Evolutionary conservation across 345 rosid species (phyloP).

Genomic region (Laguncularia racemosa): DNA sequence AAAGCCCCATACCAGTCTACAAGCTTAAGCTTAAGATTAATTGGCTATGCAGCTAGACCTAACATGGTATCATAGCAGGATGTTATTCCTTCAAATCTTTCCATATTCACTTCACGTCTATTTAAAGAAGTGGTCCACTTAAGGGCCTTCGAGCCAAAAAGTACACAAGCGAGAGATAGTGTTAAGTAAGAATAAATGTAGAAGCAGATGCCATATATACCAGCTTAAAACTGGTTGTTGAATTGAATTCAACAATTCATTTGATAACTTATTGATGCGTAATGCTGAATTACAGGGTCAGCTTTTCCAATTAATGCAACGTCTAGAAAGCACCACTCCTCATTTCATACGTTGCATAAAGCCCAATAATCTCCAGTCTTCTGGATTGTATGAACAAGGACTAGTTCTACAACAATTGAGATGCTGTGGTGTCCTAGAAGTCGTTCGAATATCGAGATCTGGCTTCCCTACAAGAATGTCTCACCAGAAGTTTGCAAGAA

Average conservation of each 20-base stretch:
- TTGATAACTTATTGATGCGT: background rate
- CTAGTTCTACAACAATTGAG: conserved; percentile 91
- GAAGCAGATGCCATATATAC: no score
- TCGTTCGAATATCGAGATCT: conserved; percentile 92
- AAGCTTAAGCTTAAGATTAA: no score
- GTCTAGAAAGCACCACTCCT: conserved; percentile 87
- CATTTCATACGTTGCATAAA: conserved; percentile 98
- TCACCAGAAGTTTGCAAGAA: conserved; percentile 92
- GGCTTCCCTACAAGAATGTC: conserved; percentile 98
- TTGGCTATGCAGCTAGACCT: no score
- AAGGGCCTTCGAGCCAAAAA: no score
- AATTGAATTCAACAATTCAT: conserved; percentile 8
- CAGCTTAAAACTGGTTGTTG: background rate
- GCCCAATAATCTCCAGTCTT: conserved; percentile 87
- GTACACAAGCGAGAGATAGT: no score
- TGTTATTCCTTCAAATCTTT: no score
- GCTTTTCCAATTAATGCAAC: conserved; percentile 95
- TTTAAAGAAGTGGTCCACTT: no score
- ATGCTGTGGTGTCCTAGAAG: conserved; percentile 98
- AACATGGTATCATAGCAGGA: no score
- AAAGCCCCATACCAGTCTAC: no score
- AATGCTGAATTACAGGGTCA: conserved; percentile 49
- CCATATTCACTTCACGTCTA: no score
- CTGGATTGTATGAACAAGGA: conserved; percentile 82
- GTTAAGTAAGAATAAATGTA: no score